These are phyloP conservation scores for Astragalus glycyphyllos DNA, from an alignment of 306 rosid genomes.

Conservation along the genomic window DNA sequence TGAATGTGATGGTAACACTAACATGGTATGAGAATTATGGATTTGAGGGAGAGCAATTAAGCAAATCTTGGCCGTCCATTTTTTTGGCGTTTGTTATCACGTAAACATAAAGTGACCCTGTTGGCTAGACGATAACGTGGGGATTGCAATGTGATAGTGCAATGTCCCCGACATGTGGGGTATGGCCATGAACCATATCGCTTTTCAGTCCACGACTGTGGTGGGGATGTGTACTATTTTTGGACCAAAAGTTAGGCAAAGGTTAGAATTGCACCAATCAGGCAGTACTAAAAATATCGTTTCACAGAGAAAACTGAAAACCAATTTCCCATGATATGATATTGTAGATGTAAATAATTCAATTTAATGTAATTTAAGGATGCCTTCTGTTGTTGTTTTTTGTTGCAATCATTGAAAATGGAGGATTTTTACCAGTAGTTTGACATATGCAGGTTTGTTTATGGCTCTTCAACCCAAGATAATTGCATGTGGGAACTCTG, in stretches of 20 bases:
- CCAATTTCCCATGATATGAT: not conserved
- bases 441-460: constrained; percentile 69
- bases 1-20: constrained; percentile 43
- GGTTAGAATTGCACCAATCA: constrained; percentile 42
- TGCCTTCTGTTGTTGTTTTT: not conserved
- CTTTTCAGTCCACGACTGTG: constrained; percentile 63
- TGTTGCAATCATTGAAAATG: not conserved
- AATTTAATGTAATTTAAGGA: not conserved
- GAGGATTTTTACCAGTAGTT: constrained; percentile 21
- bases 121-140: constrained; percentile 39
- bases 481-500: constrained; percentile 97
- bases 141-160: constrained; percentile 52
- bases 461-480: constrained; percentile 99
- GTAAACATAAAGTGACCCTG: constrained; percentile 38
- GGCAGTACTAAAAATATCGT: constrained; percentile 3
- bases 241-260: constrained; percentile 44
- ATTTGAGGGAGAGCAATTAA: constrained; percentile 40
- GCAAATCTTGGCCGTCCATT: constrained; percentile 40
- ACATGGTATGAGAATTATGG: constrained; percentile 43
- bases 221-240: constrained; percentile 34
- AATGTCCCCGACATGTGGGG: constrained; percentile 83
- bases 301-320: not conserved
- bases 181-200: constrained; percentile 44
- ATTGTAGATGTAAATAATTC: not conserved
- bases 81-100: constrained; percentile 36